Conservation (phyloP, 805 yeast genomes). For the Wickerhamomyces silvicola region DNA sequence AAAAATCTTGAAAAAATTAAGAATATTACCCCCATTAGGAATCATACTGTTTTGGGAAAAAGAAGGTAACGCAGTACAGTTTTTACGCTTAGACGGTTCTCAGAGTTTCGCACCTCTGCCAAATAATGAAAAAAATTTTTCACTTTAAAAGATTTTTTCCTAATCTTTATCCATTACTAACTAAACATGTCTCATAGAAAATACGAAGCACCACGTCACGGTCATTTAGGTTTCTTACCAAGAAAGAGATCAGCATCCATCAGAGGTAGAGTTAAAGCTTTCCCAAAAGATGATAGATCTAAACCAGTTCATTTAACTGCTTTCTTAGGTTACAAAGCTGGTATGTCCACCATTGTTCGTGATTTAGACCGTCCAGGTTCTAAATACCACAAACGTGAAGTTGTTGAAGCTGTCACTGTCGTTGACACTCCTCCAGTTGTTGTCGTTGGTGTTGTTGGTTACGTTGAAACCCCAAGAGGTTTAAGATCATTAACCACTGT, state of each 20-base stretch:
- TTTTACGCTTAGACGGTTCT: too few relatives aligned
- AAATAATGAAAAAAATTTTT: conserved; percentile 15
- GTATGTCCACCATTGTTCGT: conserved; percentile 99
- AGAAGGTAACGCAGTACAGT: too few relatives aligned
- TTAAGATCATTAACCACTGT: conserved; percentile 98
- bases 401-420: conserved; percentile 98
- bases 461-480: conserved; percentile 99
- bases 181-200: conserved; percentile 96
- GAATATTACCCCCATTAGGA: too few relatives aligned
- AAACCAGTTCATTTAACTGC: conserved; percentile 99
- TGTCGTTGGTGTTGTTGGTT: conserved; percentile 99
- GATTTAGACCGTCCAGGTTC: conserved; percentile 99
- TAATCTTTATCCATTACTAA: conserved; percentile 18
- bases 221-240: conserved; percentile 99
- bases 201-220: conserved; percentile 99
- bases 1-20: too few relatives aligned
- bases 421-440: conserved; percentile 99
- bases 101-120: too few relatives aligned
- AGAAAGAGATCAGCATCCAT: conserved; percentile 99
- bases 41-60: too few relatives aligned
- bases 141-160: conserved; percentile 8
- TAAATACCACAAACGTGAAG: conserved; percentile 99
- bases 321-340: conserved; percentile 99
- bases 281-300: conserved; percentile 97
- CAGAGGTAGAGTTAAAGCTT: conserved; percentile 98